Evolutionary conservation across 257 asterid species (phyloP).

Genomic region (Cordia subcordata): DNA sequence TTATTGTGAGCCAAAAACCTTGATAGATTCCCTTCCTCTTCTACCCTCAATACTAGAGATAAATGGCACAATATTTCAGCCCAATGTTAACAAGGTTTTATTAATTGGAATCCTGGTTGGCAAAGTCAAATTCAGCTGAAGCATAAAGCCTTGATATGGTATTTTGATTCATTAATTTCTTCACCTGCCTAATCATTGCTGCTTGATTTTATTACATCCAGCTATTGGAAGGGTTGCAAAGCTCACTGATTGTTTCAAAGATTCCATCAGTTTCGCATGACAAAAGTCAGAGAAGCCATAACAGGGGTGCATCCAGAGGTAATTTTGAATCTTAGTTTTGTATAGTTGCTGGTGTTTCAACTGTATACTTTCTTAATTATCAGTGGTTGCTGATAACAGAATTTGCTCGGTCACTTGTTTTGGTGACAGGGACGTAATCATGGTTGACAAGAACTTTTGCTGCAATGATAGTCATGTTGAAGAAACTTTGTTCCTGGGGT

Average conservation of each 20-base stretch:
- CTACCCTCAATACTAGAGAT: too few species aligned
- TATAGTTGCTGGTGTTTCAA: not conserved
- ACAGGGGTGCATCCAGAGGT: slow-evolving; percentile 55
- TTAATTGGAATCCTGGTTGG: too few species aligned
- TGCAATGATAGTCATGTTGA: slow-evolving; percentile 1
- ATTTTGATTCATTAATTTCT: not conserved
- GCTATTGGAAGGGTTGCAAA: slow-evolving; percentile 94
- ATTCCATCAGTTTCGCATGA: slow-evolving; percentile 66
- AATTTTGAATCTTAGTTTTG: not conserved
- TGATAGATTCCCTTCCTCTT: too few species aligned
- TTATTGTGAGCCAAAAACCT: too few species aligned
- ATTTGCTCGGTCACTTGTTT: slow-evolving; percentile 3
- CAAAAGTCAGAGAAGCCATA: slow-evolving; percentile 50
- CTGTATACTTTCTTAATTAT: not conserved
- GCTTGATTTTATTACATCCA: slow-evolving; percentile 29
- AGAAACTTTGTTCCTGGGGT: slow-evolving; percentile 15
- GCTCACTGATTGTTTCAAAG: slow-evolving; percentile 65
- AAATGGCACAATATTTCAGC: too few species aligned
- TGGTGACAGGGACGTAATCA: slow-evolving; percentile 24
- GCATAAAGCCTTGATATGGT: not conserved
- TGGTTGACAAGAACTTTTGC: slow-evolving; percentile 17
- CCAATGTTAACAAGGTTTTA: too few species aligned
- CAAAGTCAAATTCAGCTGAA: too few species aligned
- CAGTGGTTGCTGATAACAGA: not conserved
- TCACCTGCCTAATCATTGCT: too few species aligned